Base-by-base conservation (phyloP, 78 protist species). In the Cyanophora paradoxa region DNA sequence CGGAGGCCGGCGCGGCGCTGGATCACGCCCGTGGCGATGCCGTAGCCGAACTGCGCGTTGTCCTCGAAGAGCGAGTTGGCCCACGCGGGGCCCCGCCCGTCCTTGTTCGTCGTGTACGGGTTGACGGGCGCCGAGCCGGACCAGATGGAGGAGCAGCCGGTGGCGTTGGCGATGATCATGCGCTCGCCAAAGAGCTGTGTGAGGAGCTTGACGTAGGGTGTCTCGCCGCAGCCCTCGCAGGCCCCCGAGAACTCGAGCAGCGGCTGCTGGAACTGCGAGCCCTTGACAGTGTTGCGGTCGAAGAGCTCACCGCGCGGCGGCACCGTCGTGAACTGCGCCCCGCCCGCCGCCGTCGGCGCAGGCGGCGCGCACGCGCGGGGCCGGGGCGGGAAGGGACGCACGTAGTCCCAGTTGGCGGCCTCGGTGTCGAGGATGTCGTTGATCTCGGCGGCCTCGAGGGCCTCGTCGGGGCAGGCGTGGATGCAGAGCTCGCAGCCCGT, bases 71-170 rank as follows among this genome's bases (percentile, higher is more conserved):
- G 61, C 26, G 89, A 84, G 57, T 76, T 83, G 26, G 64, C 92
- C 92, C 92, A 88, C 20, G 92, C 88, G 31, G 92, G 92, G 31
- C 92, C 92, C 16, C 63, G 81, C 28, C 92, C 92, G 63, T 81
- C 24, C 37, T 73, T 48, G 63, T 82, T 85, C 42, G n/a, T 34
- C 26, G 85, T 64, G 78, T 85, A 85, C 20, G 89, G 87, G 66
- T 40, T 52, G 33, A 44, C 26, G 33, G 80, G 83, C 31, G 44
- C 48, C 19, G 86, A 62, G 44, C 74, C 79, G 3, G 82, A 85
- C 86, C 88, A 85, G 61, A 88, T 76, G n/a, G 89, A 77, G 10
- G 87, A 74, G 86, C 92, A 88, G 22, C 92, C 92, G 36, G 88
- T 82, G 41, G 89, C 86, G 74, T 88, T 85, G 71, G 92, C 92